Base-by-base conservation (phyloP, 345 rosid species). In the Capsella bursapastoris region DNA sequence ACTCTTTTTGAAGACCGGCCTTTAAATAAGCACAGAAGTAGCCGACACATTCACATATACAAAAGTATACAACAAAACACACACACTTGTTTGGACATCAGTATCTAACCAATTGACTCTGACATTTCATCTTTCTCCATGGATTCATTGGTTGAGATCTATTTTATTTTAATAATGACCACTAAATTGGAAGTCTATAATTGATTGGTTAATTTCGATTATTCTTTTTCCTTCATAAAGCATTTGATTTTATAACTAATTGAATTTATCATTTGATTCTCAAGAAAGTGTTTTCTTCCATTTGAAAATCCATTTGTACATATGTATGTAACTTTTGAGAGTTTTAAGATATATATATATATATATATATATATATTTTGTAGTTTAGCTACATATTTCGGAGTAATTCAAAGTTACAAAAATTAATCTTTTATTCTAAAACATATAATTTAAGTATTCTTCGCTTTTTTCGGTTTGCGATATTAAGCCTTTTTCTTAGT, bases 71-170 rank as follows among this genome's bases (percentile, higher is more conserved):
- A 34, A 34, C 37, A 34, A 34, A 22, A 49, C 22, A 68, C 63
- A 25, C 31, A 44, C 51, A 45, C 18, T 64, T 62, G 62, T 69
- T 68, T 76, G 73, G 73, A 67, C 73, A 75, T 67, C 68, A 68
- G 63, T 67, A 68, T 67, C 73, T 75, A 75, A 75, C 79, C 64
- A 61, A 61, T 34, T 75, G 79, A 75, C 44, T 27, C 2, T 75
- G 79, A 75, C 79, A 28, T 75, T 68, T 75, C 79, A 75, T 43
- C 74, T 68, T 68, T 75, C 57, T 41, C 29, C 18, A 4, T 75
- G 7, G 10, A 50, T 59, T 69, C 74, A 32, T 75, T 68, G 55
- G 62, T 38, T 73, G 40, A 63, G 9, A 16, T 18, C 5, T 43
- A 0, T 8, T 10, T 22, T 3, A 12, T 55, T 44, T 5, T 37